Evolutionary conservation across 352 stramenopile genomes (phyloP), one percentile per base, ranked within the genome.

Genomic region (Globisporangium emineosum): DNA sequence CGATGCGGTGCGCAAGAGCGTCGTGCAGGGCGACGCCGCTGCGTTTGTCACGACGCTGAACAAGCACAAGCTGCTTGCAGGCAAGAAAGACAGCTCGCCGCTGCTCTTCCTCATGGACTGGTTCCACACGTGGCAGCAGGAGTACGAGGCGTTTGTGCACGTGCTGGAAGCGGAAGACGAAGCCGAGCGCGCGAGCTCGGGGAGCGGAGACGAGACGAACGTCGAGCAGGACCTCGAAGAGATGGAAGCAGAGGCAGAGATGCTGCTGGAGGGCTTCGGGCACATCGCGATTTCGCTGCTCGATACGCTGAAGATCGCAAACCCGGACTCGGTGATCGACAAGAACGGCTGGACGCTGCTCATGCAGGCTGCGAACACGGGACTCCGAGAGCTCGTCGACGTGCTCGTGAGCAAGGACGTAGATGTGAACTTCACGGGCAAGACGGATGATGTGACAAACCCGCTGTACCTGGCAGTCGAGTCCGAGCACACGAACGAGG

Each of bases 101-200:
- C 72, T 93, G 21, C 69, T 88, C 53, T 88, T 76, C 62, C 73
- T 94, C 61, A 93, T 94, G 86, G 74, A 94, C 54, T 94, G 82
- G 81, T 83, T 94, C 67, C 82, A 94, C 73, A 82, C 76, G 58
- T 94, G 86, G 86, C 86, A 94, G 67, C 86, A 91, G 60, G 82
- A 94, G 72, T 94, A 92, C 74, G 84, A 94, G 60, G 78, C 82
- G 35, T 90, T 91, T 53, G 78, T 86, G 60, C 79, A 89, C 56
- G 79, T 92, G 29, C 56, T 90, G 10, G 83, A 88, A 33, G 70
- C 77, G 2, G 79, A 94, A 54, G 70, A 87, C 19, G 72, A 72
- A 5, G 69, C 78, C 1, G 70, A 70, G 52, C 52, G 52, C 52
- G 52, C 52, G 30, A 58, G 52, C 52, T 27, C 30, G 4, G 52